Evolutionary conservation across 2,329 filamentous ascomycete genomes (phyloP).

Genomic region (Colletotrichum limetticola): DNA sequence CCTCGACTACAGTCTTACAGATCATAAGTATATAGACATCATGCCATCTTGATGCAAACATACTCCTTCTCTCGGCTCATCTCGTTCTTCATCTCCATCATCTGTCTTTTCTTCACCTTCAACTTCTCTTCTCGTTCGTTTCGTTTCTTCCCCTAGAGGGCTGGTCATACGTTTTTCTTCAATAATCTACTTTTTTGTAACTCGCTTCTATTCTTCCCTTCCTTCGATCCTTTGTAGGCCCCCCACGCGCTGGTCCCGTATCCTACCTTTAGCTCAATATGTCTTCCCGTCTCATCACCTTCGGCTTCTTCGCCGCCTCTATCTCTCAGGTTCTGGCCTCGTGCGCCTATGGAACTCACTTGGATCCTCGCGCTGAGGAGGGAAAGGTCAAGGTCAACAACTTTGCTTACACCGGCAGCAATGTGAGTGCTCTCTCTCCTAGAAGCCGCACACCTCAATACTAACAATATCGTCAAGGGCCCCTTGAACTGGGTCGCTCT

Average conservation of each 20-base stretch:
- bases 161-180: conserved; percentile 28
- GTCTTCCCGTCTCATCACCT: conserved; percentile 30
- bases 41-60: conserved; percentile 28
- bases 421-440: conserved; percentile 40
- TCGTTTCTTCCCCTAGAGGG: conserved; percentile 33
- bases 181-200: conserved; percentile 23
- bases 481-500: conserved; percentile 60
- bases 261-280: conserved; percentile 28
- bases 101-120: conserved; percentile 15
- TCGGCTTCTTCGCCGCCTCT: conserved; percentile 30
- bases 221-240: conserved; percentile 21
- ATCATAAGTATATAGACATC: conserved; percentile 25
- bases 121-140: conserved; percentile 27
- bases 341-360: conserved; percentile 52
- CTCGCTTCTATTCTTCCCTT: conserved; percentile 8
- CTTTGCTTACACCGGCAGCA: conserved; percentile 50
- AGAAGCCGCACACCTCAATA: neutral
- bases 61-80: conserved; percentile 17
- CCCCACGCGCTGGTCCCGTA: conserved; percentile 30
- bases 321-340: conserved; percentile 42
- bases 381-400: conserved; percentile 46
- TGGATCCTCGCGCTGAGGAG: conserved; percentile 45
- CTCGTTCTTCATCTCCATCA: conserved; percentile 24
- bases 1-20: neutral
- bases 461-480: conserved; percentile 40